Percentiles rank a stretch among this genome's conserved stretches.
Evolutionary conservation across 495 filamentous ascomycete genomes (phyloP).

Genomic region (Aspergillus cristatus): DNA sequence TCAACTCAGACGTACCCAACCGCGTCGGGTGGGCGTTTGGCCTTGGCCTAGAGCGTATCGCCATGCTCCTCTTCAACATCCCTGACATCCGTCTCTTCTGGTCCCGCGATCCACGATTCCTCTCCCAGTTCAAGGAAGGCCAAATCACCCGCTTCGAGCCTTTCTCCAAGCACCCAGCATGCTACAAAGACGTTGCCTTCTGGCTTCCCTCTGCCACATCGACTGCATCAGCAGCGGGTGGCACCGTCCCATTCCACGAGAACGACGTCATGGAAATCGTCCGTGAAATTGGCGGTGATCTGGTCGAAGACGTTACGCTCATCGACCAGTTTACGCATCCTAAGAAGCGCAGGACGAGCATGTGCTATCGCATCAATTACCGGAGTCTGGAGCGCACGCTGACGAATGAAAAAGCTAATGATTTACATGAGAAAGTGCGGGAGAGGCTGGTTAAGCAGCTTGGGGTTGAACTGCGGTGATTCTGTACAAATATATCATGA

Average conservation of each 20-base stretch:
- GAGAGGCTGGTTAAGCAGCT: slow-evolving; percentile 53
- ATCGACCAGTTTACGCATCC: slow-evolving; percentile 84
- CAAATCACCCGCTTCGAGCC: slow-evolving; percentile 63
- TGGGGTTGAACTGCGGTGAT: slow-evolving; percentile 72
- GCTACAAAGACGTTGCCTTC: slow-evolving; percentile 87
- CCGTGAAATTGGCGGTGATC: slow-evolving; percentile 65
- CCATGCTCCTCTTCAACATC: slow-evolving; percentile 93
- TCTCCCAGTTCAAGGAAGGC: slow-evolving; percentile 66
- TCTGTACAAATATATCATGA: neutral
- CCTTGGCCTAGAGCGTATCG: slow-evolving; percentile 82
- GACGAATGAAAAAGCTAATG: slow-evolving; percentile 69
- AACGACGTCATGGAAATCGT: slow-evolving; percentile 98
- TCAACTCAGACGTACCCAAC: slow-evolving; percentile 63
- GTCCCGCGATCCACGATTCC: slow-evolving; percentile 74
- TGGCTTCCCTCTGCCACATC: slow-evolving; percentile 58
- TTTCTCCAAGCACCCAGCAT: slow-evolving; percentile 83
- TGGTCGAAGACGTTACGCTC: slow-evolving; percentile 77
- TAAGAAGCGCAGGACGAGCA: slow-evolving; percentile 68
- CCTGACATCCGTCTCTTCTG: slow-evolving; percentile 98
- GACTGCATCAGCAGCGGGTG: slow-evolving; percentile 44
- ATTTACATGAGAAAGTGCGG: slow-evolving; percentile 59
- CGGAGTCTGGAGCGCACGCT: slow-evolving; percentile 81
- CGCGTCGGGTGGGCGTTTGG: slow-evolving; percentile 95
- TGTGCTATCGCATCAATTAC: slow-evolving; percentile 92
- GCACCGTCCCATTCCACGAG: slow-evolving; percentile 60